Evolutionary conservation across 495 filamentous ascomycete species (phyloP), one percentile per base, ranked within the genome.

Genomic region (Aspergillus haitiensis): DNA sequence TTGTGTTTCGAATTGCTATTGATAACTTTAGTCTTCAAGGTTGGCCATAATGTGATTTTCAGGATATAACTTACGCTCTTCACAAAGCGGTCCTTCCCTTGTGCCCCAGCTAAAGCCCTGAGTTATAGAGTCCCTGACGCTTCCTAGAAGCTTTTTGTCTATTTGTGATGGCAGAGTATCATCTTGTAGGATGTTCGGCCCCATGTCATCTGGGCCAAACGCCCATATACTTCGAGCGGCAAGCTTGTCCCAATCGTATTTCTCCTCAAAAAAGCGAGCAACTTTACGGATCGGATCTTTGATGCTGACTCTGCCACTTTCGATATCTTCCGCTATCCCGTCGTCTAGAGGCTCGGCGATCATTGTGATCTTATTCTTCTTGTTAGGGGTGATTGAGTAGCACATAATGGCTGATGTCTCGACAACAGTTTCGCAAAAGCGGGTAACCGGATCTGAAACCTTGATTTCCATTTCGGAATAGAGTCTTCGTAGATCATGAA

Each of bases 391-490:
- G 64, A 96, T 84, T 10, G 94, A 93, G 72, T 97, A 98, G 72
- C 94, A 98, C 79, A 97, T 97, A 58, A 96, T 97, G 32, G 93
- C 92, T 16, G 91, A 96, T 52, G 92, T 95, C 70, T 98, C 95
- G 51, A 95, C 92, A n/a, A 96, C 92, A 3, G 94, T 98, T 76
- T 98, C 94, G 73, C 91, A 95, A 80, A 98, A 98, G 33, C 94
- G 85, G 27, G 95, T 97, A 16, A 98, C 95, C 6, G 94, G 94
- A 68, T 98, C 94, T 9, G 94, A 98, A 48, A 98, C 91, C 75
- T 97, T 96, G 73, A 98, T 85, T 68, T 98, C 95, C 94, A 98
- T 98, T 68, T 98, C 92, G n/a, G 93, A 92, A 72, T 97, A 98
- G 18, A 97, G 78, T 31, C 86, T 83, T 50, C 94, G 91, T 12